phyloP scores from a whole-genome alignment of 176 grass and related monocot species.

The Juncus inflexus region DNA sequence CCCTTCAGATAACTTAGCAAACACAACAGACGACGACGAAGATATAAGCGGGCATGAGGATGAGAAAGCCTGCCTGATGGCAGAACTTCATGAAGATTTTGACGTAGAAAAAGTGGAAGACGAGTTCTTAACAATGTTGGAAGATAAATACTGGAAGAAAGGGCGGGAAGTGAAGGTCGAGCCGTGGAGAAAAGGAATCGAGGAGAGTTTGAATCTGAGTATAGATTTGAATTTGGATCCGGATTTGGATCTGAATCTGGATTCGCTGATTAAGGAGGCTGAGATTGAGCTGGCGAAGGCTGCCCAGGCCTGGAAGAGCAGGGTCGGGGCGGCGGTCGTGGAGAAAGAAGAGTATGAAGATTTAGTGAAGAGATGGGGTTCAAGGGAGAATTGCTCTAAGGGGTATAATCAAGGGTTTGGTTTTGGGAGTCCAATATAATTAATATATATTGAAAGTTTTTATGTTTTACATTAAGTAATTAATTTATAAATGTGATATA shows the following conservation, averaged over 20 bases:
- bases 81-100: conserved; percentile 53
- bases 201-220: conserved; percentile 54
- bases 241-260: conserved; percentile 51
- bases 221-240: conserved; percentile 48
- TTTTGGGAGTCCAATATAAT: conserved; percentile 68
- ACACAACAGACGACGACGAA: conserved; percentile 32
- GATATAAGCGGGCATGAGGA: conserved; percentile 34
- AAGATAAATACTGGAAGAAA: conserved; percentile 60
- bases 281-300: conserved; percentile 78
- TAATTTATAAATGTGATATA: neutral
- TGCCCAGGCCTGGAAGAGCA: conserved; percentile 64
- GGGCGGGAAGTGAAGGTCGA: conserved; percentile 8
- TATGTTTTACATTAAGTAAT: neutral
- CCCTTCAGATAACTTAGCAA: conserved; percentile 32
- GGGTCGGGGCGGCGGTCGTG: conserved; percentile 54
- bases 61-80: conserved; percentile 75
- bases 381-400: conserved; percentile 24
- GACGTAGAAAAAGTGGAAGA: conserved; percentile 71
- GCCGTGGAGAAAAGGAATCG: conserved; percentile 58
- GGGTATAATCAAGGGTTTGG: conserved; percentile 33
- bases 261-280: conserved; percentile 58
- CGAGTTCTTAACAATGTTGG: conserved; percentile 84
- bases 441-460: neutral
- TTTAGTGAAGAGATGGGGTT: conserved; percentile 54
- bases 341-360: conserved; percentile 92